Evolutionary conservation across 2,329 filamentous ascomycete genomes (phyloP), one percentile per base, ranked within the genome.

Genomic region (Cercospora canescens): DNA sequence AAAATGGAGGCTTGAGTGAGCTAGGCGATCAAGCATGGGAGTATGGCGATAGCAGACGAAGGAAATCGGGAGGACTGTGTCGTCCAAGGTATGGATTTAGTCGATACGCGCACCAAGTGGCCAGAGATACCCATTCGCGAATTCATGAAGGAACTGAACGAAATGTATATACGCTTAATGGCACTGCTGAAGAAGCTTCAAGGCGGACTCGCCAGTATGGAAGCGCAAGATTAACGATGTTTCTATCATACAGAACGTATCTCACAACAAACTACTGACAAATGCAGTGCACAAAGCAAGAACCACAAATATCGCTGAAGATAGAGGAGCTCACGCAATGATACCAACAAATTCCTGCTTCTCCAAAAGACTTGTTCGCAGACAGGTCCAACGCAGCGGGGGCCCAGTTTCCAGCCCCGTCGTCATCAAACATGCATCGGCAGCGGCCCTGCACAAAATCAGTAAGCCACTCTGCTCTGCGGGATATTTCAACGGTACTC

Each of bases 401-500:
- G n/a, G n/a, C n/a, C n/a, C n/a, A n/a, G n/a, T n/a, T n/a, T n/a
- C n/a, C n/a, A n/a, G n/a, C n/a, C n/a, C n/a, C 16, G 21, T 21
- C 52, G 2, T 26, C 56, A n/a, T 61, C 57, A 67, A 18, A 67
- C 56, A 62, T 67, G 39, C 9, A 67, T 62, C 61, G 57, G 56
- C 50, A 67, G 24, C 3, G 65, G 62, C 57, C 65, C 65, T 67
- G 57, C 28, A 57, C 14, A 58, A 39, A 39, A 62, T 67, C 65
- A 67, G 65, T 67, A 67, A 67, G 65, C 65, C 35, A 50, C 50
- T 58, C 65, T 57, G 57, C 60, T 58, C 61, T 48, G 45, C 18
- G n/a, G 35, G 52, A 35, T 61, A 28, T 18, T 32, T 24, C 30
- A 62, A 56, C 56, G 26, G 62, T 55, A 64, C 65, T 64, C 65